phyloP scores from a whole-genome alignment of 2,329 filamentous ascomycete species.

The Dactylellina cionopaga region DNA sequence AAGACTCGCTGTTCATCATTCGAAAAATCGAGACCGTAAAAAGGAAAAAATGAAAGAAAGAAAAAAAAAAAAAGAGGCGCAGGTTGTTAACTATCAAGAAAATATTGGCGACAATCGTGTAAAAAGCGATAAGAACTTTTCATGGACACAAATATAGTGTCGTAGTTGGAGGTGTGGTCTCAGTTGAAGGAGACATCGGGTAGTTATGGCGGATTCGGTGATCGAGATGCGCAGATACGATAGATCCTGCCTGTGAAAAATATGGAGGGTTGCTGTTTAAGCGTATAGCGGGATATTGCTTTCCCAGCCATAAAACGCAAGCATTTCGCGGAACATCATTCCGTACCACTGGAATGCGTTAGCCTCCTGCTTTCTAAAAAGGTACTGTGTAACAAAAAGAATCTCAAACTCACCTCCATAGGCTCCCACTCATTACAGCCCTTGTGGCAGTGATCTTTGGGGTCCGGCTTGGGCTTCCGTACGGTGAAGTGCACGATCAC shows the following conservation, averaged over 20 bases:
- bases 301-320: conserved; percentile 56
- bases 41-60: not conserved
- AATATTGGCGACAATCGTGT: not conserved
- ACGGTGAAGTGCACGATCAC: conserved; percentile 57
- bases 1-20: conserved; percentile 35
- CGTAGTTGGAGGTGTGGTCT: not conserved
- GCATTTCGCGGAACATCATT: conserved; percentile 61
- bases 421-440: conserved; percentile 57
- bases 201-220: too few species aligned
- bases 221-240: too few species aligned
- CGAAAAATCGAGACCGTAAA: not conserved
- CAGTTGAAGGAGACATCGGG: not conserved
- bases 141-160: not conserved
- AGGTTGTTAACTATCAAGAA: conserved; percentile 3
- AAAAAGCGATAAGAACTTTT: not conserved
- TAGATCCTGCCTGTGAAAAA: not conserved
- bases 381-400: not conserved
- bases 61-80: not conserved
- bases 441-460: conserved; percentile 55
- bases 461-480: conserved; percentile 55
- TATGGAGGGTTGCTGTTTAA: conserved; percentile 20
- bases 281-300: conserved; percentile 56
- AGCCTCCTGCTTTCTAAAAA: not conserved
- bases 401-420: conserved; percentile 53
- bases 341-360: conserved; percentile 61